phyloP scores from a whole-genome alignment of 306 rosid genomes.

The Inga oerstediana region DNA sequence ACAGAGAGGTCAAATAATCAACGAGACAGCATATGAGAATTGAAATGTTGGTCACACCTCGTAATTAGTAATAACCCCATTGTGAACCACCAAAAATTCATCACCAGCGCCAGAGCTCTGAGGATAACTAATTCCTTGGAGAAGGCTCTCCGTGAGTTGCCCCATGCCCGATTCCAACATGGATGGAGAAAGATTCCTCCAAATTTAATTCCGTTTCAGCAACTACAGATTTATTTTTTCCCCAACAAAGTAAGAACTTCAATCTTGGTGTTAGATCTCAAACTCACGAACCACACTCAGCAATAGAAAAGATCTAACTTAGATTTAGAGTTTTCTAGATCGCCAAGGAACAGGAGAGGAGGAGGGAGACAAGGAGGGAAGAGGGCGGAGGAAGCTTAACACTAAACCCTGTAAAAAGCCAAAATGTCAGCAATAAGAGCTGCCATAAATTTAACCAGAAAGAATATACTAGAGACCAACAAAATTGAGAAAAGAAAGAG shows the following conservation, averaged over 20 bases:
- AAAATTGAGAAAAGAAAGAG: no score
- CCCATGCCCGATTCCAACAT: constrained; percentile 97
- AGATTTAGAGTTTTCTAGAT: no score
- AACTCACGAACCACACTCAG: neutral
- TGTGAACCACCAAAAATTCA: constrained; percentile 93
- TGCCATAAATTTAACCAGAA: no score
- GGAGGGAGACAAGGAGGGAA: no score
- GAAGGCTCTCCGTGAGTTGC: constrained; percentile 99
- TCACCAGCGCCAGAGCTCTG: constrained; percentile 77
- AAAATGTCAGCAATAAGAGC: no score
- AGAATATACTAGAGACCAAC: no score
- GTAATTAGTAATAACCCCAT: constrained; percentile 87
- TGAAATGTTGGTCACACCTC: constrained; percentile 53
- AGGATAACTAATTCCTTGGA: constrained; percentile 86
- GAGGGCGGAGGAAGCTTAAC: no score
- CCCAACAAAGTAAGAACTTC: neutral
- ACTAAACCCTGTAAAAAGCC: no score
- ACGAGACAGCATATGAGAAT: neutral
- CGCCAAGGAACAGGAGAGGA: no score
- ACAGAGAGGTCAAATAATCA: constrained; percentile 5
- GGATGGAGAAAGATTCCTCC: constrained; percentile 64
- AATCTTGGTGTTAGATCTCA: neutral
- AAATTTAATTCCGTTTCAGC: constrained; percentile 62
- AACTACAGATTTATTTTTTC: constrained; percentile 56
- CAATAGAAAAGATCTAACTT: no score